Percentiles rank a stretch among this genome's conserved stretches.
phyloP scores from a whole-genome alignment of 2,329 filamentous ascomycete species.

The Trichoderma asperellum region DNA sequence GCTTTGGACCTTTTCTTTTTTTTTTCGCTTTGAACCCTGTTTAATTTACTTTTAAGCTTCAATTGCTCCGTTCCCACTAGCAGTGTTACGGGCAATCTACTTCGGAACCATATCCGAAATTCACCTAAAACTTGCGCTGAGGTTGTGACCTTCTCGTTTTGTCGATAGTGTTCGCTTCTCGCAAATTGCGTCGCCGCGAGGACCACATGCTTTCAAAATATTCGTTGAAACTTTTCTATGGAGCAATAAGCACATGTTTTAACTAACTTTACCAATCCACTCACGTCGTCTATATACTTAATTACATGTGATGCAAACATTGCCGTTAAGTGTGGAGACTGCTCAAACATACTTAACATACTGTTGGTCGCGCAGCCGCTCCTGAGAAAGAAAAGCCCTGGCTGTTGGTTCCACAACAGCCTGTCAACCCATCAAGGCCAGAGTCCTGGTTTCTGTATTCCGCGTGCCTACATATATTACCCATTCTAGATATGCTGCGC shows the following conservation, averaged over 20 bases:
- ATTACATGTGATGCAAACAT: neutral
- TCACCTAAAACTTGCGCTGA: neutral
- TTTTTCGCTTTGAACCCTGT: neutral
- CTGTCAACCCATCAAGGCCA: neutral
- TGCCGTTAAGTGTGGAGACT: conserved; percentile 19
- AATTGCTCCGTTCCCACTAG: neutral
- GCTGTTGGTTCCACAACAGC: neutral
- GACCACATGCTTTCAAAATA: neutral
- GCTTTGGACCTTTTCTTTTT: neutral
- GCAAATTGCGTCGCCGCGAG: conserved; percentile 3
- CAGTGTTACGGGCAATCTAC: neutral
- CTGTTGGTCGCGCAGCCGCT: neutral
- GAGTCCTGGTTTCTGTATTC: neutral
- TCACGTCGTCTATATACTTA: neutral
- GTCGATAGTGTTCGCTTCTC: conserved; percentile 12
- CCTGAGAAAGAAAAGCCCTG: neutral
- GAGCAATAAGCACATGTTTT: conserved; percentile 1
- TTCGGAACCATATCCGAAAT: conserved; percentile 16
- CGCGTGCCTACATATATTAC: neutral
- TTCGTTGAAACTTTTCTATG: neutral
- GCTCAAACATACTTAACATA: too few species aligned
- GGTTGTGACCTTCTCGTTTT: conserved; percentile 18
- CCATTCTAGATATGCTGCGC: neutral
- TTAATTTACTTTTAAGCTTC: conserved; percentile 25
- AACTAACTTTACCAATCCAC: neutral